phyloP scores from a whole-genome alignment of 2,329 filamentous ascomycete species.

The Venturia pyrina region DNA sequence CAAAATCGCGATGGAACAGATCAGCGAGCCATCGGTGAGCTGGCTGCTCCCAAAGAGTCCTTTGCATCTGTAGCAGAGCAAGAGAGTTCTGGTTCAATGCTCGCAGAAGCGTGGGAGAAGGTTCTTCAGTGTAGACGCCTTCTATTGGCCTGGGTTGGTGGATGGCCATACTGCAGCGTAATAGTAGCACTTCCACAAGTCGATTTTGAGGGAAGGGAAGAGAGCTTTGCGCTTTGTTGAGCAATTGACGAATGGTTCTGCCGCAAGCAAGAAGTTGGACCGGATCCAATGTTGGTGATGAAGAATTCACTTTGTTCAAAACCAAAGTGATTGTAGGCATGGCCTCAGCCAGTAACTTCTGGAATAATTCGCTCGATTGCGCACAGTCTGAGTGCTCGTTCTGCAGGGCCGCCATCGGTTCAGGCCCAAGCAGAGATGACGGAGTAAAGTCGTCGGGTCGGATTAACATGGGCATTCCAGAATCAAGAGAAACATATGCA shows the following conservation, averaged over 20 bases:
- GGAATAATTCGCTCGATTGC: not conserved
- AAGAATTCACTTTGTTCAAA: constrained; percentile 6
- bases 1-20: constrained; percentile 6
- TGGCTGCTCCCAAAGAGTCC: constrained; percentile 1
- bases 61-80: constrained; percentile 6
- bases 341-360: not conserved
- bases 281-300: constrained; percentile 1
- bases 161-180: constrained; percentile 7
- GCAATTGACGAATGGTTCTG: constrained; percentile 6
- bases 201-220: not conserved
- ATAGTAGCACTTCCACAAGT: constrained; percentile 1
- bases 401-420: not conserved
- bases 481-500: constrained; percentile 2
- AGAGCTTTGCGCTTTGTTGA: not conserved
- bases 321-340: not conserved
- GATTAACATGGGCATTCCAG: constrained; percentile 8
- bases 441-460: constrained; percentile 5
- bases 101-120: not conserved
- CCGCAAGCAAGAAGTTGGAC: constrained; percentile 5
- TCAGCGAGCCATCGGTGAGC: not conserved
- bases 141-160: constrained; percentile 1
- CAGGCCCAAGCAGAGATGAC: not conserved
- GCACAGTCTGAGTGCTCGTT: not conserved
- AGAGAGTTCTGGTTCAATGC: constrained; percentile 9
- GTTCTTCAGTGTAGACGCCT: not conserved